phyloP scores from a whole-genome alignment of 2,329 filamentous ascomycete species.

The Purpureocillium lavendulum region DNA sequence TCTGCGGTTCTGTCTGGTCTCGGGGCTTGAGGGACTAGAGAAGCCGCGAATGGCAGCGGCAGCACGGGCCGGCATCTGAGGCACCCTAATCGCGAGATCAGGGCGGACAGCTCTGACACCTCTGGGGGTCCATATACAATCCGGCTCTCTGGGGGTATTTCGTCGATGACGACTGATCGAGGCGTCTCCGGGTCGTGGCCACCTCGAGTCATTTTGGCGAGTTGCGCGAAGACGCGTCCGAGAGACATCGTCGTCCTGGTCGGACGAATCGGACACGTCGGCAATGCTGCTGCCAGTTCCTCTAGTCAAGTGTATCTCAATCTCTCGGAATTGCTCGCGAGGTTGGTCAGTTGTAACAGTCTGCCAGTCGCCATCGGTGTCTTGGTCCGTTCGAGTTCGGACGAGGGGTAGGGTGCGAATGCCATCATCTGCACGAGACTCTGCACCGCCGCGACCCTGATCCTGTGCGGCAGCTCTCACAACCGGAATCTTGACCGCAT shows the following conservation, averaged over 20 bases:
- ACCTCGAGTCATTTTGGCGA: neutral
- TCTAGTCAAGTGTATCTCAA: constrained; percentile 15
- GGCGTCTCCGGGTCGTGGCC: no score
- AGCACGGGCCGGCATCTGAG: constrained; percentile 11
- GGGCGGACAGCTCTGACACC: neutral
- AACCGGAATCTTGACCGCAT: constrained; percentile 27
- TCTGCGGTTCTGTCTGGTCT: neutral
- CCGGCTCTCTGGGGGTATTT: neutral
- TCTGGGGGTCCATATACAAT: neutral
- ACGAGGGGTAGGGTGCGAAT: constrained; percentile 3
- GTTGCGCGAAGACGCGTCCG: neutral
- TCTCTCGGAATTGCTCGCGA: constrained; percentile 11
- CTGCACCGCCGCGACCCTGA: neutral
- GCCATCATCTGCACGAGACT: neutral
- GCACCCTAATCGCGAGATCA: neutral
- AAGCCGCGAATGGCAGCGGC: constrained; percentile 16
- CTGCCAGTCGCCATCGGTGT: constrained; percentile 25
- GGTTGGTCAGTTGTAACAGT: constrained; percentile 23
- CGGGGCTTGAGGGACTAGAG: constrained; percentile 15
- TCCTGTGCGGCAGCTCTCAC: constrained; percentile 7
- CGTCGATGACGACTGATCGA: no score
- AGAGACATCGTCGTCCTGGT: constrained; percentile 13
- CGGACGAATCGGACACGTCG: constrained; percentile 29
- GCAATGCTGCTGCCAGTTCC: constrained; percentile 35
- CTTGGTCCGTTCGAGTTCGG: constrained; percentile 9